Base-by-base conservation (phyloP, 2,329 filamentous ascomycete species). In the Fusarium sterilihyphosum region DNA sequence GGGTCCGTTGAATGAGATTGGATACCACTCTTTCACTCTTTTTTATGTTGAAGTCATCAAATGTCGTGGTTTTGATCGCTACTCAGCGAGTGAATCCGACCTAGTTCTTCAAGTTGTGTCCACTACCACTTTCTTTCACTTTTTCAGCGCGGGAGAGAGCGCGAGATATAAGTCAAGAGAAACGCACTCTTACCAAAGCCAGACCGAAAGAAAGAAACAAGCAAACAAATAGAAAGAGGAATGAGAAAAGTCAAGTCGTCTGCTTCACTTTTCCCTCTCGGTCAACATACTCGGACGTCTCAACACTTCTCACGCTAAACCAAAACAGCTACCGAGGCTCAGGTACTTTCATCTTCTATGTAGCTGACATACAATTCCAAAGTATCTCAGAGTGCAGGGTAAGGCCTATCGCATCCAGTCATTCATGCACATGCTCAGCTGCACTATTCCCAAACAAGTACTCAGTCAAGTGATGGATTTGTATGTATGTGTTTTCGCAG, bases 241-340 rank as follows among this genome's bases (percentile, higher is more conserved):
- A 60, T 61, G 35, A 64, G 65, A 67, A 64, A 57, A 64, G 52
- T 31, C 35, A 56, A 56, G 52, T 65, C 62, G 61, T 62, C 50
- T 66, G 67, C 52, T 76, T 71, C 54, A 59, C 50, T 59, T 54
- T 68, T 65, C 60, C 50, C 71, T 77, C 76, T 78, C 77, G 77
- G 77, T 78, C 76, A 73, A 78, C 77, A 53, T 76, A 77, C 74
- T 78, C 61, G 70, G 76, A 69, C 62, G 56, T 62, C 58, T 72
- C 56, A 57, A 67, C 52, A 50, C 44, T 29, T 22, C 41, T 22
- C 31, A 57, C 77, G 73, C 77, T 79, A 79, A 73, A 46, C 77
- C 77, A 43, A 70, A 78, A 70, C 29, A 75, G 77, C 67, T 71
- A 78, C 77, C 77, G 77, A 78, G 18, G 37, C 12, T 14, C 7